Evolutionary conservation across 2,329 filamentous ascomycete species (phyloP).

Genomic region (Neocatenulostroma microsporum): DNA sequence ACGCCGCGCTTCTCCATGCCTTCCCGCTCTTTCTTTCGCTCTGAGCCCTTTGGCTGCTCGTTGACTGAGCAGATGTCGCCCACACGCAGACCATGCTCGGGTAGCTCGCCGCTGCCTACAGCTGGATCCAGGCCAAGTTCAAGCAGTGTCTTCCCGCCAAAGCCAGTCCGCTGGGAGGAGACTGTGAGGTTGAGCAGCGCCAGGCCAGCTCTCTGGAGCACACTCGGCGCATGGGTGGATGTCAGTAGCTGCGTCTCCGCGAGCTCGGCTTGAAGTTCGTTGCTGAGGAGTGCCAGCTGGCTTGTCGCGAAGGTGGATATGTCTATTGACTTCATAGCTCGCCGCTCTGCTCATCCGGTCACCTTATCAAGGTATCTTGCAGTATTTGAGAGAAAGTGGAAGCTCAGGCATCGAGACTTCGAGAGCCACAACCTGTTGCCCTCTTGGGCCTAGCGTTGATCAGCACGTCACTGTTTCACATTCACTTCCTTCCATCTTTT

Average conservation of each 20-base stretch:
- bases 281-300: conserved; percentile 62
- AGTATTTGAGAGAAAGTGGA: too few species aligned
- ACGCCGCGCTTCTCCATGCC: conserved; percentile 62
- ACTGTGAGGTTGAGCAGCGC: conserved; percentile 70
- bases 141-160: conserved; percentile 84
- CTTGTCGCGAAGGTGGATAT: conserved; percentile 61
- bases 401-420: too few species aligned
- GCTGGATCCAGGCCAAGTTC: conserved; percentile 72
- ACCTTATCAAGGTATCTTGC: too few species aligned
- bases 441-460: too few species aligned
- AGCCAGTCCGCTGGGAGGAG: conserved; percentile 70
- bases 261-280: conserved; percentile 65
- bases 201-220: conserved; percentile 67
- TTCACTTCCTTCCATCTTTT: too few species aligned
- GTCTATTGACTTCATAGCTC: too few species aligned
- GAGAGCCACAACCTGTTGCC: too few species aligned
- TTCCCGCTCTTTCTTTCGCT: conserved; percentile 63
- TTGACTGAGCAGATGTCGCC: conserved; percentile 72
- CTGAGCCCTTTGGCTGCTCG: conserved; percentile 63
- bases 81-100: conserved; percentile 65
- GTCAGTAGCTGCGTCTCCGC: conserved; percentile 61
- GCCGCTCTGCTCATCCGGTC: too few species aligned
- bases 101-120: conserved; percentile 46
- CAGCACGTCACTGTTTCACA: too few species aligned
- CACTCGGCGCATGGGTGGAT: conserved; percentile 57